Base-by-base conservation (phyloP, 208 protist genomes). In the Trypanosoma caninum region DNA sequence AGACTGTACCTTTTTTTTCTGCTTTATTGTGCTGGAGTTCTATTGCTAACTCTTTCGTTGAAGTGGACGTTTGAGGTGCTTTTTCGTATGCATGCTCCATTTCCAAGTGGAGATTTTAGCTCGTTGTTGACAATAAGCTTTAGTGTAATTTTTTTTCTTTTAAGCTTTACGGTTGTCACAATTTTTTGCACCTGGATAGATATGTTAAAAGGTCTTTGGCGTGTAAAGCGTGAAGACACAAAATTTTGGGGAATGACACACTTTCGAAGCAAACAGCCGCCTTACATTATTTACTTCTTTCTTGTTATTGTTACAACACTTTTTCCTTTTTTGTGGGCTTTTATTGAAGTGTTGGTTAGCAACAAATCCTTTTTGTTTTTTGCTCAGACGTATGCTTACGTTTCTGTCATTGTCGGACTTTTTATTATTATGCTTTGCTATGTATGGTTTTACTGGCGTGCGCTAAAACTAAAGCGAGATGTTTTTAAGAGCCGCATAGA, bases 181-280 rank as follows among this genome's bases (percentile, higher is more conserved):
- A 59, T 63, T 27, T 76, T 91, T 48, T 92, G 89, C 42, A 72
- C 74, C 2, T 51, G 79, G 16, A 75, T 83, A 35, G 85, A 95
- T 63, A 93, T 95, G 85, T 4, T 83, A 23, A 66, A 69, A 33
- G 79, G 80, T 46, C 20, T 93, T 3, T 90, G 85, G 82, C 48
- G 60, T 56, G 69, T 78, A 22, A 79, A 83, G 34, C 78, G 85
- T 10, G 74, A 77, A 10, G 76, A 87, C 46, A 73, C 54, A 11
- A 51, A 64, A 0, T 90, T 95, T 61, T 95, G 81, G 86, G 89
- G 89, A 27, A 74, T 93, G 37, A 84, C 79, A 23, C 74, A 86
- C 54, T 69, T 87, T 57, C 78, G 75, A 11, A 75, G 81, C 47
- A 47, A 74, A n/a, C 80, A 72, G 45, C 85, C 89, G 9, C 89